Evolutionary conservation across 2,329 filamentous ascomycete species (phyloP).

Genomic region (Grosmannia huntii): DNA sequence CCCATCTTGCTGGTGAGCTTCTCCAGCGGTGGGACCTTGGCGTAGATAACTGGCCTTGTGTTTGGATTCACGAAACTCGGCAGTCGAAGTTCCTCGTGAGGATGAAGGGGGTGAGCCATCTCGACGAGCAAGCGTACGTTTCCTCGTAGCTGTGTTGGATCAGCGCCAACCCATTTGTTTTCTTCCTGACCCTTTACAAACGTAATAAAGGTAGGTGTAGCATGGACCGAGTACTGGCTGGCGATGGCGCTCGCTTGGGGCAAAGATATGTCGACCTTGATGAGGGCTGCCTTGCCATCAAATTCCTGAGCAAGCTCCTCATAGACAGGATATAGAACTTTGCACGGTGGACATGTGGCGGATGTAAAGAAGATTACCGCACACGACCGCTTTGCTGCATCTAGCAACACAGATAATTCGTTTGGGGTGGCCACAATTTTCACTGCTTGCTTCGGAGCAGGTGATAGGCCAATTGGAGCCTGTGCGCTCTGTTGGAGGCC

Average conservation of each 20-base stretch:
- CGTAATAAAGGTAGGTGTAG: constrained; percentile 82
- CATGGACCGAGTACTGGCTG: constrained; percentile 52
- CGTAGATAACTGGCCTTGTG: constrained; percentile 56
- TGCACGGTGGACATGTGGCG: constrained; percentile 74
- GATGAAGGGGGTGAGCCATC: constrained; percentile 64
- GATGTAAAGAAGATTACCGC: constrained; percentile 90
- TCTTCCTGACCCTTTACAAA: constrained; percentile 65
- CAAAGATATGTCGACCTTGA: constrained; percentile 70
- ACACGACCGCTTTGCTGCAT: constrained; percentile 49
- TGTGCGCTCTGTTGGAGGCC: constrained; percentile 28
- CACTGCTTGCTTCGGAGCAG: neutral
- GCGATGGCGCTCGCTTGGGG: constrained; percentile 44
- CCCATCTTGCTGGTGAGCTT: constrained; percentile 77
- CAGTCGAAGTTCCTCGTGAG: constrained; percentile 57
- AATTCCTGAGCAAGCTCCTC: constrained; percentile 67
- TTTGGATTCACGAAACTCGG: constrained; percentile 55
- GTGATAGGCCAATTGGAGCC: neutral
- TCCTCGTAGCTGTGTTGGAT: constrained; percentile 51
- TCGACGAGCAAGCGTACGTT: constrained; percentile 64
- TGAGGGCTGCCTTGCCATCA: constrained; percentile 53
- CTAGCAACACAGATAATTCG: constrained; percentile 48
- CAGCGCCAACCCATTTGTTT: constrained; percentile 70
- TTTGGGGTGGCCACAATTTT: constrained; percentile 10
- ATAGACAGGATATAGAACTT: constrained; percentile 67
- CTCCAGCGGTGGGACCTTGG: constrained; percentile 67